Percentiles rank a stretch among this genome's conserved stretches.
Conservation (phyloP, 2,329 filamentous ascomycete species). For the Curvularia verruculosa region DNA sequence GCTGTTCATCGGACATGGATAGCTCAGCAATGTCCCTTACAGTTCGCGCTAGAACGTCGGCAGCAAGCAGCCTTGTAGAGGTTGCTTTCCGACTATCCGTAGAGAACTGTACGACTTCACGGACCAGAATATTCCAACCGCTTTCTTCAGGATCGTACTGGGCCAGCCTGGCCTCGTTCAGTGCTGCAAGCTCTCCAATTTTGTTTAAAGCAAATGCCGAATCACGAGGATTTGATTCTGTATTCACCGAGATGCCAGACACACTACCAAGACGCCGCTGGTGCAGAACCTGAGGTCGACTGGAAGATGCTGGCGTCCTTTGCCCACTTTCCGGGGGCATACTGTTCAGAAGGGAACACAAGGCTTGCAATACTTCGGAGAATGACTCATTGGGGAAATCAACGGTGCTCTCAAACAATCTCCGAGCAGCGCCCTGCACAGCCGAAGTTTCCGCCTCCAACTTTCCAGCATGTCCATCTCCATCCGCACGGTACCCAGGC, state of each 20-base stretch:
- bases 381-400: conserved; percentile 89
- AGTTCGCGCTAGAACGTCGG: conserved; percentile 57
- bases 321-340: conserved; percentile 33
- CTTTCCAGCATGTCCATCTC: conserved; percentile 39
- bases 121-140: conserved; percentile 75
- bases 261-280: conserved; percentile 53
- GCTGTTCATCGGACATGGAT: conserved; percentile 56
- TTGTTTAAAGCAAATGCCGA: conserved; percentile 57
- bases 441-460: conserved; percentile 81
- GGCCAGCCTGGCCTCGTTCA: conserved; percentile 66
- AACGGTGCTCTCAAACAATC: conserved; percentile 87
- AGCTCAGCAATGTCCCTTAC: conserved; percentile 56
- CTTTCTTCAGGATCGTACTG: conserved; percentile 68
- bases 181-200: conserved; percentile 53
- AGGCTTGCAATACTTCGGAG: conserved; percentile 73
- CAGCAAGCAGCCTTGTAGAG: conserved; percentile 56
- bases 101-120: conserved; percentile 59
- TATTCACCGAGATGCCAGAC: conserved; percentile 50
- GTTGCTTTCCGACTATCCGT: conserved; percentile 47
- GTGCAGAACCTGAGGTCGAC: conserved; percentile 39
- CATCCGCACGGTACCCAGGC: conserved; percentile 27
- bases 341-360: conserved; percentile 70
- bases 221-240: conserved; percentile 51
- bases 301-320: conserved; percentile 28
- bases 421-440: conserved; percentile 83